Conservation (phyloP, 2,329 filamentous ascomycete species). For the Mycocentrospora acerina region DNA sequence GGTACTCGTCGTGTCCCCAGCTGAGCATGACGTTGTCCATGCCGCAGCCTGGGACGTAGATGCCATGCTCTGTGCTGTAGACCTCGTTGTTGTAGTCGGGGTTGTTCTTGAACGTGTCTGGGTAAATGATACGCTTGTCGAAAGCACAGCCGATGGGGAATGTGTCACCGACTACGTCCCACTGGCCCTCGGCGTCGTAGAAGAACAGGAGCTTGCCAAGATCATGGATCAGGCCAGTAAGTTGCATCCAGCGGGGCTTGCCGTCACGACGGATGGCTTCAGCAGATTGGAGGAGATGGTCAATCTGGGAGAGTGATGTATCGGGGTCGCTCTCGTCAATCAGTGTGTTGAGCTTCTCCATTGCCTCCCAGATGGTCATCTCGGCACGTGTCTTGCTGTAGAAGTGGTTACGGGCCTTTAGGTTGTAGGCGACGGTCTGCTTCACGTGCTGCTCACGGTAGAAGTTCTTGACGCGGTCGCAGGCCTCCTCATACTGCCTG, state of each 20-base stretch:
- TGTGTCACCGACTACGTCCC: conserved; percentile 89
- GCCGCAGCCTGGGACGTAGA: conserved; percentile 77
- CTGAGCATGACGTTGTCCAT: conserved; percentile 86
- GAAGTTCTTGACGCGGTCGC: conserved; percentile 82
- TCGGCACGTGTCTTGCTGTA: conserved; percentile 66
- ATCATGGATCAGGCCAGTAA: conserved; percentile 76
- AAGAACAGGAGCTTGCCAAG: conserved; percentile 79
- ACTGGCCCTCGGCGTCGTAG: conserved; percentile 82
- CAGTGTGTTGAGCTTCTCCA: conserved; percentile 87
- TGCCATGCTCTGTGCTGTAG: conserved; percentile 75
- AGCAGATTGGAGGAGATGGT: conserved; percentile 84
- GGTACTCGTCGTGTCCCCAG: conserved; percentile 88
- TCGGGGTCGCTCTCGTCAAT: conserved; percentile 92
- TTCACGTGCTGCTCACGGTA: conserved; percentile 72
- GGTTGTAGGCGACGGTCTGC: conserved; percentile 82
- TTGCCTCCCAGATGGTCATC: conserved; percentile 88
- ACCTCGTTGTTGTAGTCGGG: conserved; percentile 70
- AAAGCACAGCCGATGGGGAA: conserved; percentile 78
- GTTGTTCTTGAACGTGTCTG: conserved; percentile 74
- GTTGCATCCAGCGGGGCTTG: conserved; percentile 80
- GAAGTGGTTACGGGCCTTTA: conserved; percentile 74
- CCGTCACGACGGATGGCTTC: conserved; percentile 86
- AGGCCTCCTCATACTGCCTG: conserved; percentile 80
- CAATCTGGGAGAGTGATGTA: conserved; percentile 82
- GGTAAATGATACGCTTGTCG: conserved; percentile 76